phyloP scores from a whole-genome alignment of 345 rosid genomes.

The Eutrema heterophyllum region DNA sequence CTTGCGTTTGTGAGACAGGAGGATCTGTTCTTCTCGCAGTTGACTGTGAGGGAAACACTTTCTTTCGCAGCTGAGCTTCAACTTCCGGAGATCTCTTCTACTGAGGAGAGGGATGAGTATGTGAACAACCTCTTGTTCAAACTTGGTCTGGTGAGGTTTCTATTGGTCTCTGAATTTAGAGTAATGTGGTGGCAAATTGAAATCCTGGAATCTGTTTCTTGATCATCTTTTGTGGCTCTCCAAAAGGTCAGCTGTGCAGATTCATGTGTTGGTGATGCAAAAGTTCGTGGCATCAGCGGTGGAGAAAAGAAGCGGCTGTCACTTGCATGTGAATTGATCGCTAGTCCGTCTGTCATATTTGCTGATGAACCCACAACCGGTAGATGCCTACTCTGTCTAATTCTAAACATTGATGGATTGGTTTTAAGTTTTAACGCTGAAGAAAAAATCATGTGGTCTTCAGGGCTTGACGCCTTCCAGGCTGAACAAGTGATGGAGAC shows the following conservation, averaged over 20 bases:
- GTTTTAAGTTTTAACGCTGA: neutral
- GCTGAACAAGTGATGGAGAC: slow-evolving; percentile 98
- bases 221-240: slow-evolving; percentile 30
- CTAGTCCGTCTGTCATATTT: slow-evolving; percentile 95
- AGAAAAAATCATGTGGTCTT: slow-evolving; percentile 15
- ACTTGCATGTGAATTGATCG: slow-evolving; percentile 90
- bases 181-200: neutral
- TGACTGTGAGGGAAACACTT: slow-evolving; percentile 89
- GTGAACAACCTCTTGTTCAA: slow-evolving; percentile 70
- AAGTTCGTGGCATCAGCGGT: slow-evolving; percentile 96
- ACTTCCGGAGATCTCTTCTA: slow-evolving; percentile 58
- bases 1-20: slow-evolving; percentile 91
- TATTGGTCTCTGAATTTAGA: neutral
- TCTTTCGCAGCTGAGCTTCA: slow-evolving; percentile 95
- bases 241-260: slow-evolving; percentile 88
- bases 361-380: slow-evolving; percentile 99
- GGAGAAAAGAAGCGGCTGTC: slow-evolving; percentile 95
- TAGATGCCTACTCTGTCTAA: slow-evolving; percentile 28
- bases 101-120: slow-evolving; percentile 78
- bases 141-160: slow-evolving; percentile 72
- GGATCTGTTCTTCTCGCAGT: slow-evolving; percentile 94
- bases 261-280: slow-evolving; percentile 88
- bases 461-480: slow-evolving; percentile 98
- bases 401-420: neutral
- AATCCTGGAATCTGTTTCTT: slow-evolving; percentile 7